These are phyloP conservation scores for Ustilago crameri DNA, from an alignment of 1,284 basidiomycete genomes.

Conservation along the genomic window DNA sequence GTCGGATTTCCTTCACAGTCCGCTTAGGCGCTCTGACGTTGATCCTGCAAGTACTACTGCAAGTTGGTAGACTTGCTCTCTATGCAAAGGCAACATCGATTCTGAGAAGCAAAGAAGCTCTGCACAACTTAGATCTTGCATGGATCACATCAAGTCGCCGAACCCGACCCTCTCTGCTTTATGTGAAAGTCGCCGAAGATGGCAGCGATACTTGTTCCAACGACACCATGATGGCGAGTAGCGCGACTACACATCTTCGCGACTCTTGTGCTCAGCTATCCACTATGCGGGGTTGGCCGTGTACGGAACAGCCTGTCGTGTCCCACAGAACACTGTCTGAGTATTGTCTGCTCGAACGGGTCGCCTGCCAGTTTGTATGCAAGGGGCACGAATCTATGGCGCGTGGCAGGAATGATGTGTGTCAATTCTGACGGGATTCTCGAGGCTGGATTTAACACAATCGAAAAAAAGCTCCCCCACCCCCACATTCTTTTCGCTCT, in stretches of 20 bases:
- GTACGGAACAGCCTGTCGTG: too few species aligned
- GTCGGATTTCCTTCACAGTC: too few species aligned
- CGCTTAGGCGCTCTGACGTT: not conserved
- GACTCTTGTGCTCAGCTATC: too few species aligned
- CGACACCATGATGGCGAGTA: too few species aligned
- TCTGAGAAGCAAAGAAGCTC: not conserved
- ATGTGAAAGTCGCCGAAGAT: not conserved
- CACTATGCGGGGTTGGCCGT: too few species aligned
- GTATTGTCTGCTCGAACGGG: too few species aligned
- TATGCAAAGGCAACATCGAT: too few species aligned
- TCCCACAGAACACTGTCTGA: too few species aligned
- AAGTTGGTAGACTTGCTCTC: not conserved
- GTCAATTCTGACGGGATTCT: too few species aligned
- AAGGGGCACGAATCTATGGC: not conserved
- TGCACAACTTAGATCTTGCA: too few species aligned
- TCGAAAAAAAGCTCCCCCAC: not conserved
- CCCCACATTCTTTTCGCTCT: too few species aligned
- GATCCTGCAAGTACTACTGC: not conserved
- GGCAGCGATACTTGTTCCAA: not conserved
- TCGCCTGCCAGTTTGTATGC: not conserved
- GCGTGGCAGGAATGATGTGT: not conserved
- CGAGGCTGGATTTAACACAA: not conserved
- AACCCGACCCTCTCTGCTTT: not conserved
- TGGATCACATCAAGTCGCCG: conserved; percentile 2
- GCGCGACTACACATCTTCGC: too few species aligned